phyloP scores from a whole-genome alignment of 2,329 filamentous ascomycete genomes.

The Kalmusia sp. region DNA sequence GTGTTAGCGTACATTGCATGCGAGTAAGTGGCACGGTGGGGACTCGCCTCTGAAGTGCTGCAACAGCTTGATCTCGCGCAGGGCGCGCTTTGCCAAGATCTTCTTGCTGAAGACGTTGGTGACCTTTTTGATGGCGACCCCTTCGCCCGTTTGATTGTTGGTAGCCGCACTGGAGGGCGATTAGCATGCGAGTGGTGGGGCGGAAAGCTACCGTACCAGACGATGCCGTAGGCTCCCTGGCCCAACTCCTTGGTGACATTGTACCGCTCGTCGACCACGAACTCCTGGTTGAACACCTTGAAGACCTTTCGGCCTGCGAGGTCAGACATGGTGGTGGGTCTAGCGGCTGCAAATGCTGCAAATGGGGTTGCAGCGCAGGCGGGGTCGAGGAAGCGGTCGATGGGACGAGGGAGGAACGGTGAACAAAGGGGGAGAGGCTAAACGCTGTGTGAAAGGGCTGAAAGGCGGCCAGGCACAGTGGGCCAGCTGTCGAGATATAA shows the following conservation, averaged over 20 bases:
- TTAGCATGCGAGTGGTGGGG: conserved; percentile 22
- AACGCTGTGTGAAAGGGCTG: conserved; percentile 5
- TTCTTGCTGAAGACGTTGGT: conserved; percentile 99
- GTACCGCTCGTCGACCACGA: conserved; percentile 97
- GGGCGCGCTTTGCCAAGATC: conserved; percentile 95
- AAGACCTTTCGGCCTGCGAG: conserved; percentile 73
- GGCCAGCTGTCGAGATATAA: conserved; percentile 29
- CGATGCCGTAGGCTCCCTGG: conserved; percentile 97
- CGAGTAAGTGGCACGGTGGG: conserved; percentile 5
- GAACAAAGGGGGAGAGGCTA: conserved; percentile 3
- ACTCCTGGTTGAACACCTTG: conserved; percentile 94
- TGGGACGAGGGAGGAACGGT: conserved; percentile 1
- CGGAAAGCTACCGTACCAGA: conserved; percentile 71
- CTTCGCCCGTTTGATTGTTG: conserved; percentile 88
- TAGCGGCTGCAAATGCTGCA: too few relatives aligned
- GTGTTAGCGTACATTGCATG: conserved; percentile 27
- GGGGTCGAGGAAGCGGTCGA: neutral
- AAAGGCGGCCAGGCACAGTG: conserved; percentile 13
- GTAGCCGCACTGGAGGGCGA: conserved; percentile 75
- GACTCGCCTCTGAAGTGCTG: conserved; percentile 81
- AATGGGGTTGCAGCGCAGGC: conserved; percentile 2
- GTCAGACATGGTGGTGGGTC: conserved; percentile 64
- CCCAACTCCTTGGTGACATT: conserved; percentile 98
- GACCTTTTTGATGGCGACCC: conserved; percentile 98
- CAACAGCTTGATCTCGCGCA: conserved; percentile 97